These are phyloP conservation scores for Candida khao-thaluensis DNA, from an alignment of 805 yeast genomes.

Conservation along the genomic window DNA sequence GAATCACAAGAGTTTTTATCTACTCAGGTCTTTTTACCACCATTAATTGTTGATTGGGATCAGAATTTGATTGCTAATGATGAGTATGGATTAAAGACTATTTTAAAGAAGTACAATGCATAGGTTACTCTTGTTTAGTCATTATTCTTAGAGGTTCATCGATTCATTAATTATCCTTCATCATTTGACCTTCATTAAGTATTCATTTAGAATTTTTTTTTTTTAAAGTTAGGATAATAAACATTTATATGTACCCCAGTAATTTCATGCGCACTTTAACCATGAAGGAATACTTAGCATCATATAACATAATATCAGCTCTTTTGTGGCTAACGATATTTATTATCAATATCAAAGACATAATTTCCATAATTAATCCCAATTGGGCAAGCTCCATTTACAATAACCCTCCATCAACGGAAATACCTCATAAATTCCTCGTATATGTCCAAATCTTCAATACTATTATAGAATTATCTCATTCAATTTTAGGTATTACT, in stretches of 20 bases:
- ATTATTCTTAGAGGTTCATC: no score
- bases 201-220: no score
- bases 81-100: conserved; percentile 27
- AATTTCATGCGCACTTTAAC: not conserved
- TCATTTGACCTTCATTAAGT: no score
- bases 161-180: no score
- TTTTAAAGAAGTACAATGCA: conserved; percentile 33
- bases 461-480: conserved; percentile 24
- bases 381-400: not conserved
- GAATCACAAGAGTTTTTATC: conserved; percentile 26
- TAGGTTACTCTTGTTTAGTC: no score
- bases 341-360: not conserved
- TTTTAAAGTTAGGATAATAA: no score
- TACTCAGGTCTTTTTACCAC: conserved; percentile 36
- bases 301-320: conserved; percentile 4
- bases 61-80: conserved; percentile 41
- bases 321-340: conserved; percentile 2
- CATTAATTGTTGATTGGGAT: conserved; percentile 48
- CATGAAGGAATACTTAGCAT: not conserved
- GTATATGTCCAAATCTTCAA: conserved; percentile 26
- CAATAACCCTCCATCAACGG: conserved; percentile 1
- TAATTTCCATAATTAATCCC: not conserved
- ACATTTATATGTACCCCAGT: no score
- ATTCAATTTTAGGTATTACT: conserved; percentile 27
- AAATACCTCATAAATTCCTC: conserved; percentile 29